Evolutionary conservation across 2,329 filamentous ascomycete species (phyloP).

Genomic region (Septoria petroselini): DNA sequence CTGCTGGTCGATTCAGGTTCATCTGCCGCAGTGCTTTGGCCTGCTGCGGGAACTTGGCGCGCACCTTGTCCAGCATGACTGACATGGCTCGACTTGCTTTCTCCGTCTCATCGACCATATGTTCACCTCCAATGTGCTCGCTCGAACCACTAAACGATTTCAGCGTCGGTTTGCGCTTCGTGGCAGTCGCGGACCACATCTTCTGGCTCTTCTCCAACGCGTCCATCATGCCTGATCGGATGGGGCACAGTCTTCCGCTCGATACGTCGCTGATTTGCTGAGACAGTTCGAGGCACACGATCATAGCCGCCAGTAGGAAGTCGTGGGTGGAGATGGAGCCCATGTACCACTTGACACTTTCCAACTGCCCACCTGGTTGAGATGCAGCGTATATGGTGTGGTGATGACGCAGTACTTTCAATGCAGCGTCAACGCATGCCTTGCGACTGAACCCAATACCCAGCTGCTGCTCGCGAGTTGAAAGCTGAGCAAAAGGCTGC

Average conservation of each 20-base stretch:
- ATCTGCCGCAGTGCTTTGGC: slow-evolving; percentile 9
- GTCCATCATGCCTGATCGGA: slow-evolving; percentile 32
- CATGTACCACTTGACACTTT: slow-evolving; percentile 48
- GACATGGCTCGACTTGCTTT: slow-evolving; percentile 36
- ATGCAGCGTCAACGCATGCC: slow-evolving; percentile 49
- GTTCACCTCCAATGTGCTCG: slow-evolving; percentile 18
- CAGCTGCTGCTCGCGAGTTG: slow-evolving; percentile 35
- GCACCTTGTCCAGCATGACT: slow-evolving; percentile 36
- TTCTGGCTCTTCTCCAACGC: slow-evolving; percentile 35
- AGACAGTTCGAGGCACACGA: slow-evolving; percentile 48
- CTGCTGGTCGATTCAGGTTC: background rate
- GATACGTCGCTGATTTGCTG: slow-evolving; percentile 29
- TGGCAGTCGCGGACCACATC: slow-evolving; percentile 32
- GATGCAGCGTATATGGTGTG: slow-evolving; percentile 51
- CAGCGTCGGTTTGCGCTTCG: slow-evolving; percentile 12
- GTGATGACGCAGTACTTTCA: slow-evolving; percentile 50
- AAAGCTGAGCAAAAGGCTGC: slow-evolving; percentile 30
- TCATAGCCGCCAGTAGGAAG: slow-evolving; percentile 50
- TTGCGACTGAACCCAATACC: slow-evolving; percentile 37
- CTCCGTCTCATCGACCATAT: slow-evolving; percentile 34
- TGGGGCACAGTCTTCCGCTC: slow-evolving; percentile 26
- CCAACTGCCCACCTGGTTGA: slow-evolving; percentile 44
- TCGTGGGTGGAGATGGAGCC: slow-evolving; percentile 47
- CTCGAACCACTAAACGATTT: slow-evolving; percentile 15
- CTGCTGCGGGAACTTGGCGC: slow-evolving; percentile 25